Evolutionary conservation across 1,284 basidiomycete genomes (phyloP).

Genomic region (Cerrena zonata): DNA sequence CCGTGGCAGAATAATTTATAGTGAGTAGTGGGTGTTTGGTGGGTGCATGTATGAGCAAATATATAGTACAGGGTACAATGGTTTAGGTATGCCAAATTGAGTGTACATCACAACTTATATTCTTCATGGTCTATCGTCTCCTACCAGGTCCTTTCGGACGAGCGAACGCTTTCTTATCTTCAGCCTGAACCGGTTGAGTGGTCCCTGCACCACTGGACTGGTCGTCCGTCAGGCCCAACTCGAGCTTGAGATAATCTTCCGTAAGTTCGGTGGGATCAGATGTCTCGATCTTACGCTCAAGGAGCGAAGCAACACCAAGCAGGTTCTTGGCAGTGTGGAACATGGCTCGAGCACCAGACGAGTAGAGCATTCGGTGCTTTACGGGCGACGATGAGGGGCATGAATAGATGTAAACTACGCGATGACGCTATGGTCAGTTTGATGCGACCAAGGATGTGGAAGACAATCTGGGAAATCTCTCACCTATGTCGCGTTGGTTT

Average conservation of each 20-base stretch:
- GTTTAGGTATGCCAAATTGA: too few relatives aligned
- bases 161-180: slow-evolving; percentile 48
- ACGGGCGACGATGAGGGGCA: slow-evolving; percentile 77
- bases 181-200: slow-evolving; percentile 2
- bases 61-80: too few relatives aligned
- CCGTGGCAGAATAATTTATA: too few relatives aligned
- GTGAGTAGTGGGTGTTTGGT: too few relatives aligned
- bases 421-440: neutral
- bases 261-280: slow-evolving; percentile 72
- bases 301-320: slow-evolving; percentile 40
- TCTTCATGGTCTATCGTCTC: neutral
- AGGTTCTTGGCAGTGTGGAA: slow-evolving; percentile 53
- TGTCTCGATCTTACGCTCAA: slow-evolving; percentile 70
- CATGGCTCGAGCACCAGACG: slow-evolving; percentile 57
- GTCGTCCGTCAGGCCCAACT: slow-evolving; percentile 37
- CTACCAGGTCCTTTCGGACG: slow-evolving; percentile 53
- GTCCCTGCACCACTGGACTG: slow-evolving; percentile 7
- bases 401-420: slow-evolving; percentile 78
- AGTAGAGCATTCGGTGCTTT: slow-evolving; percentile 83
- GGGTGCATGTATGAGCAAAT: too few relatives aligned
- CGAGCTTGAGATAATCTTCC: slow-evolving; percentile 52
- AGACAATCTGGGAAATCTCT: neutral
- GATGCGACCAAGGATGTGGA: too few relatives aligned
- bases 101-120: too few relatives aligned
- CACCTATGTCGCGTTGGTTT: slow-evolving; percentile 46